Base-by-base conservation (phyloP, 2,329 filamentous ascomycete species). In the Neofusicoccum kwambonambiense region DNA sequence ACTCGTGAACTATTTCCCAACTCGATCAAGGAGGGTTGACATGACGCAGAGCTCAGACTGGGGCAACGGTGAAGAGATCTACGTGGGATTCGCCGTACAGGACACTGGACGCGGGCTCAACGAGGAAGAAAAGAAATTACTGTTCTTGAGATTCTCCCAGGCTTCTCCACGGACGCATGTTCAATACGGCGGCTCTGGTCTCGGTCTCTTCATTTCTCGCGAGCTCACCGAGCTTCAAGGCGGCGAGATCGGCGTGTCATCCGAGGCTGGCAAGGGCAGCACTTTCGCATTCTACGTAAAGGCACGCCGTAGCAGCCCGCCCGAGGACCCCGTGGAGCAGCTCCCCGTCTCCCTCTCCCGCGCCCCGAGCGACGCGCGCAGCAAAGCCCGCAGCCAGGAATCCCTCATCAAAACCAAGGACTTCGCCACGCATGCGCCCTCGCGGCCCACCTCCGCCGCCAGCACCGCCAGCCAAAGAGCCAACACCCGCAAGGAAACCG, bases 71-170 rank as follows among this genome's bases (percentile, higher is more conserved):
- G 81, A 89, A 61, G 80, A 84, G 2, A 80, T 88, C 1, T 92
- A 84, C 72, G 83, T 95, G 42, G 83, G 88, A 63, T 90, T 95
- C 67, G 86, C 89, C 45, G 90, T 95, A 27, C 85, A 87, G 68
- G 91, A 95, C 70, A 93, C 90, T 0, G 91, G 91, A 0, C 87
- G 90, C 60, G 90, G 90, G 0, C 80, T 95, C 13, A 89, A 83
- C 3, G 82, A 87, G 3, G 85, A 89, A 64, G 90, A 93, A 72
- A 91, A 89, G 78, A 88, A 89, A 57, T 83, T 87, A 51, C 82
- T 95, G 0, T 95, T 94, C 76, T 86, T 92, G 69, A 86, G 90
- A 22, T 95, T 95, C 74, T 88, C 89, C 6, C 91, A 94, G 76
- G 90, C 90, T 0, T 91, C 87, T 22, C 89, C 90, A 1, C 86